phyloP scores from a whole-genome alignment of 1,139 yeast genomes.

The Diutina pseudorugosa region DNA sequence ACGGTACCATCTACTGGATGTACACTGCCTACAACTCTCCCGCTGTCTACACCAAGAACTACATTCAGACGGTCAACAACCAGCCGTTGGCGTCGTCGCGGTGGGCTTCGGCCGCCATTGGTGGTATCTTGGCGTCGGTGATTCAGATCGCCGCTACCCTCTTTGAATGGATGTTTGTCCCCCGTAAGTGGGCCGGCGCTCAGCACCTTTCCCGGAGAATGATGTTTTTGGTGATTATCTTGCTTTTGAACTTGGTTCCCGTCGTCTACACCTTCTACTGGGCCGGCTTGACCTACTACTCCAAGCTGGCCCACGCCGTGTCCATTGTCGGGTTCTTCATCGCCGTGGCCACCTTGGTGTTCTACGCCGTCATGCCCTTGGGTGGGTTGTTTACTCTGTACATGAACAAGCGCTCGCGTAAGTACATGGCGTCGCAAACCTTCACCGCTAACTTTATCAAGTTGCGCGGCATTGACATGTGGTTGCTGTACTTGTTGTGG shows the following conservation, averaged over 20 bases:
- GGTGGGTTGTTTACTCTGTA: constrained; percentile 95
- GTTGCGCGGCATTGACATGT: constrained; percentile 82
- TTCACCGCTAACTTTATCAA: constrained; percentile 87
- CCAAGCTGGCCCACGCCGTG: constrained; percentile 70
- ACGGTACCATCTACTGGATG: constrained; percentile 86
- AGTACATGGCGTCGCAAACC: constrained; percentile 87
- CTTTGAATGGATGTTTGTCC: constrained; percentile 93
- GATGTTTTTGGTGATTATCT: constrained; percentile 54
- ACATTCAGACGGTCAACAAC: constrained; percentile 71
- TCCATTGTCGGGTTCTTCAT: constrained; percentile 85
- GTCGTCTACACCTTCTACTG: constrained; percentile 77
- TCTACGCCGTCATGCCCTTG: constrained; percentile 90
- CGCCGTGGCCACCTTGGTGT: constrained; percentile 70
- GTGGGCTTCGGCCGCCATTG: constrained; percentile 90
- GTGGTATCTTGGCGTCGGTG: constrained; percentile 75
- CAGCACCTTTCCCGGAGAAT: constrained; percentile 89
- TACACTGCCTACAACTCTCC: constrained; percentile 90
- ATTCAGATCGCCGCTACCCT: constrained; percentile 83
- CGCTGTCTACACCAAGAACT: constrained; percentile 75
- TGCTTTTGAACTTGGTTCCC: constrained; percentile 71
- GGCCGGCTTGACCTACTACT: constrained; percentile 56
- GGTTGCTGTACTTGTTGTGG: constrained; percentile 94
- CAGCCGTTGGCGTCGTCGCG: constrained; percentile 78
- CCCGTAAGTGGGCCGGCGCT: constrained; percentile 99
- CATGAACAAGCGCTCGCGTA: constrained; percentile 79